These are phyloP conservation scores for Tetrahymena thermophila DNA, from an alignment of 73 alveolate genomes.

Conservation along the genomic window DNA sequence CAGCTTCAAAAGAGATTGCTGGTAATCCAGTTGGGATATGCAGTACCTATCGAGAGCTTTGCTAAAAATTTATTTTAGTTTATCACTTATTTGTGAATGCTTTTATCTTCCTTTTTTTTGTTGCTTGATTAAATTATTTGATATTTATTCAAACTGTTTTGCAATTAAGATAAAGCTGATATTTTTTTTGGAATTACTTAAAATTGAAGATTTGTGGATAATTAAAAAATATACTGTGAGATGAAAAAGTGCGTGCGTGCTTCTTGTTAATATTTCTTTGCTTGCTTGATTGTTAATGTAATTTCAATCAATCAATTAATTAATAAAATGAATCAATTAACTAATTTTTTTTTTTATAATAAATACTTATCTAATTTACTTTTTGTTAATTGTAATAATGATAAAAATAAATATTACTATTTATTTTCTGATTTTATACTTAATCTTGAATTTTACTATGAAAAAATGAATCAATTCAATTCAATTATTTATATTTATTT, in stretches of 20 bases:
- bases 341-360: too few relatives aligned
- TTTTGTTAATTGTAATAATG: background rate
- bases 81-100: background rate
- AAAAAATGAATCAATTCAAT: too few relatives aligned
- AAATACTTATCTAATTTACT: background rate
- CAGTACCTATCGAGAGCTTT: background rate
- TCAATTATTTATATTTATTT: too few relatives aligned
- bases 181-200: background rate
- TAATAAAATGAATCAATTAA: too few relatives aligned
- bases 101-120: background rate
- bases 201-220: background rate
- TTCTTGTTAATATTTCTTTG: background rate
- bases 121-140: background rate
- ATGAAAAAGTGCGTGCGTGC: background rate
- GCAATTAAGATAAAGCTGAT: background rate
- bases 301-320: too few relatives aligned
- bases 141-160: background rate
- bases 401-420: background rate
- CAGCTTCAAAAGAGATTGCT: background rate
- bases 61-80: background rate
- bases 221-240: background rate
- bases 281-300: background rate
- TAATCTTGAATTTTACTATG: background rate
- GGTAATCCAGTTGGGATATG: background rate
- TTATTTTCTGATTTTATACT: background rate